phyloP scores from a whole-genome alignment of 78 protist species.

The Creolimax fragrantissima region DNA sequence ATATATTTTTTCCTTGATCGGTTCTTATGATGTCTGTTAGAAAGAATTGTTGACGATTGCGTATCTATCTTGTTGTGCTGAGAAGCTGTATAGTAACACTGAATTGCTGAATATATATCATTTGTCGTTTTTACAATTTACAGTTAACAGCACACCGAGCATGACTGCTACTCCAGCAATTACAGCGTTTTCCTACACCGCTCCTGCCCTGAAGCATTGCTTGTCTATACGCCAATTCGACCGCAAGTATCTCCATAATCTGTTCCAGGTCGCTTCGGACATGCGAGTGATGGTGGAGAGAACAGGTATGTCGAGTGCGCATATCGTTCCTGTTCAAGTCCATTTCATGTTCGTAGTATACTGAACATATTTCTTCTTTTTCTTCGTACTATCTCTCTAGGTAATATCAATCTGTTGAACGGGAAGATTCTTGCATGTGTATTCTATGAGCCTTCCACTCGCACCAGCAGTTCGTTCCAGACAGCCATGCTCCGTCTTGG shows the following conservation, averaged over 20 bases:
- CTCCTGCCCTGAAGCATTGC: constrained; percentile 12
- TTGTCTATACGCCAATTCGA: constrained; percentile 54
- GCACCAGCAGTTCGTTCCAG: constrained; percentile 76
- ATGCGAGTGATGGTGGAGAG: neutral
- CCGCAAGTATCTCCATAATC: constrained; percentile 26
- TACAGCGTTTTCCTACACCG: neutral
- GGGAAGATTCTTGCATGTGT: constrained; percentile 20
- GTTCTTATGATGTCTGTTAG: too few relatives aligned
- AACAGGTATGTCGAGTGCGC: neutral
- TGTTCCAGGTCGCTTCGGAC: constrained; percentile 21
- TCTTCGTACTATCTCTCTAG: neutral
- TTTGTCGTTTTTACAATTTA: too few relatives aligned
- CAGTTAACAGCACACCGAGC: neutral
- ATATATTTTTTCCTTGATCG: too few relatives aligned
- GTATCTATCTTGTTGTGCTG: too few relatives aligned
- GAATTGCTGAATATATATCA: too few relatives aligned
- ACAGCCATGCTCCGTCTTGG: constrained; percentile 88
- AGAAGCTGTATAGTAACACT: too few relatives aligned
- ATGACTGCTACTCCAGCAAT: constrained; percentile 1
- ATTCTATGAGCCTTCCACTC: constrained; percentile 84
- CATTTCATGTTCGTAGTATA: neutral
- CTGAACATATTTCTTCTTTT: neutral
- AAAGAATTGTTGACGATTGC: too few relatives aligned
- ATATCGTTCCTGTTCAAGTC: neutral
- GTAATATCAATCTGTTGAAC: neutral